Conservation (phyloP, 805 yeast species). For the Debaryomyces tyrocola region DNA sequence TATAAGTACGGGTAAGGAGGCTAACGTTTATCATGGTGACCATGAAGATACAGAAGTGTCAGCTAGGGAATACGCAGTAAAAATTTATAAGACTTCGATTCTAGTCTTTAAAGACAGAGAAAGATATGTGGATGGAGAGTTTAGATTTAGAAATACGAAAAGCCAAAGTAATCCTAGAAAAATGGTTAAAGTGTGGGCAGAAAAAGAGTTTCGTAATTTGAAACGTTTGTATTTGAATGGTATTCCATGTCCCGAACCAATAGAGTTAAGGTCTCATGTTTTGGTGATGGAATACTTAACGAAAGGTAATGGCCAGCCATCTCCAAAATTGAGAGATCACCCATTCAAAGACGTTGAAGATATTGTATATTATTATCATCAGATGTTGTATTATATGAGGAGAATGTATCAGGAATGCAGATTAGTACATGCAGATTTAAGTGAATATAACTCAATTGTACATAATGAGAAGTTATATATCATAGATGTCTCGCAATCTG, state of each 20-base stretch:
- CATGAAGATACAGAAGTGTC: conserved; percentile 63
- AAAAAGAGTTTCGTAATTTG: conserved; percentile 91
- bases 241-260: conserved; percentile 91
- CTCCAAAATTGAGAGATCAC: conserved; percentile 87
- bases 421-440: conserved; percentile 92
- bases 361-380: conserved; percentile 66
- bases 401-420: conserved; percentile 84
- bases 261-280: conserved; percentile 85
- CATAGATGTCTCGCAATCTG: conserved; percentile 96
- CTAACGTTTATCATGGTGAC: conserved; percentile 79
- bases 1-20: conserved; percentile 95
- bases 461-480: conserved; percentile 78
- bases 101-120: conserved; percentile 97
- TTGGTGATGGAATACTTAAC: conserved; percentile 90
- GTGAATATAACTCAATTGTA: conserved; percentile 90
- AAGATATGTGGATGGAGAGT: conserved; percentile 94
- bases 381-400: conserved; percentile 82
- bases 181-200: conserved; percentile 98
- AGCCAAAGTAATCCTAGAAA: conserved; percentile 90
- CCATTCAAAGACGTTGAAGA: conserved; percentile 68
- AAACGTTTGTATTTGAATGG: conserved; percentile 77
- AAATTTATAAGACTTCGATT: conserved; percentile 94
- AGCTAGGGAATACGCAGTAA: conserved; percentile 75
- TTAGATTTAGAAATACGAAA: conserved; percentile 82
- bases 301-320: conserved; percentile 81